Evolutionary conservation across 441 rosid species (phyloP), one percentile per base, ranked within the genome.

Genomic region (Aquilaria agallochum): DNA sequence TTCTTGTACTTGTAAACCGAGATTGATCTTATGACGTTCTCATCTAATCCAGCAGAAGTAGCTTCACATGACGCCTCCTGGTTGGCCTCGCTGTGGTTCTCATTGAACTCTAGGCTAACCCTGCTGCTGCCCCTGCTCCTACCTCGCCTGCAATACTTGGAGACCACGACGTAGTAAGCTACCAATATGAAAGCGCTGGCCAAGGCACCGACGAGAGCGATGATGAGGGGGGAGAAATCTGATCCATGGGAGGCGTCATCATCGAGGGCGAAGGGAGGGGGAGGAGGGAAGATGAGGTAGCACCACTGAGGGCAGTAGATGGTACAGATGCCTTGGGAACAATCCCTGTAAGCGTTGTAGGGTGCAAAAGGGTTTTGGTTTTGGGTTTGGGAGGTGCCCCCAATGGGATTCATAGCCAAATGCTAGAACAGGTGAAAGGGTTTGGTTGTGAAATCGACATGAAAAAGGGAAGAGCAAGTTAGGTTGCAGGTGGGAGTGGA

Each of bases 271-370:
- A 67, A 69, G n/a, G 92, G 80, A 13, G 92, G 86, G 2, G 96
- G 98, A 44, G 92, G 95, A 44, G 96, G 86, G 83, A 86, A 86
- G 65, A 83, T 67, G 56, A 83, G 59, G 75, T 86, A 88, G 71
- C 97, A 90, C 94, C 95, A 82, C 64, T 88, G 92, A 0, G 96
- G 96, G 56, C 97, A 92, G 66, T 88, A 90, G 9, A 86, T 59
- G 86, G 85, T 90, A 53, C 98, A 93, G 56, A 93, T 64, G 48
- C 87, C 83, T 59, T 82, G 87, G 1, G 97, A 86, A 62, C 98
- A 93, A 63, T 90, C 97, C 66, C 53, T 88, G 66, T 86, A 88
- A 20, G 83, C 40, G 48, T 70, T 77, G 50, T 79, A 78, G 5
- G 95, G 80, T 36, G 83, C 47, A 93, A 92, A 89, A 15, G 93